Evolutionary conservation across 805 yeast genomes (phyloP).

Genomic region (Kodamaea kaohsiungensis): DNA sequence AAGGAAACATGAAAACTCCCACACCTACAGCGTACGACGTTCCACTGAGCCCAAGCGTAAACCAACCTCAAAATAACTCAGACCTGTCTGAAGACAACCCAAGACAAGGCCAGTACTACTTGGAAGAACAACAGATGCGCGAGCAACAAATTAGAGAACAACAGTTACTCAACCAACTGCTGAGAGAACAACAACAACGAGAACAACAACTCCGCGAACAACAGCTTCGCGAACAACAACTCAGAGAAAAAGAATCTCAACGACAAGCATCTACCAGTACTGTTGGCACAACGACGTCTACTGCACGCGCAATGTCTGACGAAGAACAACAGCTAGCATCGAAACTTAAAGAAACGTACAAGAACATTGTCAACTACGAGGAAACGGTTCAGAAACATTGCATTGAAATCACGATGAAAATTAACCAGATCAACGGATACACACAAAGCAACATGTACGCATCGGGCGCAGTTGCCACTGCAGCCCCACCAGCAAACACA

Average conservation of each 20-base stretch:
- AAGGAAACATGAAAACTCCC: slow-evolving; percentile 32
- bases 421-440: slow-evolving; percentile 32
- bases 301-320: slow-evolving; percentile 42
- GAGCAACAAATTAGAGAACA: slow-evolving; percentile 2
- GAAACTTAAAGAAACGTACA: slow-evolving; percentile 73
- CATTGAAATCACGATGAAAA: slow-evolving; percentile 54
- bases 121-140: slow-evolving; percentile 2
- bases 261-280: too few species aligned
- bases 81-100: slow-evolving; percentile 36
- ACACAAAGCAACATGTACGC: slow-evolving; percentile 1
- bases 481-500: slow-evolving; percentile 15
- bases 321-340: slow-evolving; percentile 69
- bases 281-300: too few species aligned
- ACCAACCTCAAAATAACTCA: slow-evolving; percentile 32
- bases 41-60: slow-evolving; percentile 40
- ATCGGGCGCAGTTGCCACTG: background rate
- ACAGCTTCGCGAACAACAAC: background rate
- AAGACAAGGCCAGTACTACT: background rate
- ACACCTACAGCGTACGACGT: slow-evolving; percentile 42
- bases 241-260: slow-evolving; percentile 9
- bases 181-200: background rate
- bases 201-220: slow-evolving; percentile 1
- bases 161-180: background rate
- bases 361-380: slow-evolving; percentile 65
- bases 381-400: slow-evolving; percentile 71